Evolutionary conservation across 176 grass and related monocot genomes (phyloP).

Genomic region (Metroxylon sagu): DNA sequence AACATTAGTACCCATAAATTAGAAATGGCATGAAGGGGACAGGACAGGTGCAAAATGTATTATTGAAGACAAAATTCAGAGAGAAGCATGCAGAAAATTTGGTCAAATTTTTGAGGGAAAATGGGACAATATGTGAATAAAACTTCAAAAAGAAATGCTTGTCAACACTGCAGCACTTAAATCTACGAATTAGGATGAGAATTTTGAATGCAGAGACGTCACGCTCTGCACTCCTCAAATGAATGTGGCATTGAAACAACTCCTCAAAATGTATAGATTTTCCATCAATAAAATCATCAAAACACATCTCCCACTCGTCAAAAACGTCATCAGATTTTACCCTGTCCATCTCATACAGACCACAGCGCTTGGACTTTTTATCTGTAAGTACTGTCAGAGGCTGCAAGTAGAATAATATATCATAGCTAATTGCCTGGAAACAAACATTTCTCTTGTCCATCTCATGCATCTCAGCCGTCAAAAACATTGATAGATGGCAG

Average conservation of each 20-base stretch:
- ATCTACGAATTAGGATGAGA: no score
- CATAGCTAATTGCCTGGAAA: neutral
- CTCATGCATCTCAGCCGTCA: no score
- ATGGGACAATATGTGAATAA: no score
- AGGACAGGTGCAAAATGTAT: neutral
- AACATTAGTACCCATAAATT: no score
- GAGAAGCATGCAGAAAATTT: no score
- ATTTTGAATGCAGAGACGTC: no score
- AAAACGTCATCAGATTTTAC: constrained; percentile 13
- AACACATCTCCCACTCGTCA: constrained; percentile 9
- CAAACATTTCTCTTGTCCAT: neutral
- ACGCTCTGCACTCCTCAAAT: neutral
- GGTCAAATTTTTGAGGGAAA: no score
- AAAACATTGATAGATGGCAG: no score
- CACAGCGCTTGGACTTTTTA: constrained; percentile 13
- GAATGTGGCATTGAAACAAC: constrained; percentile 11
- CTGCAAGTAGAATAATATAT: neutral
- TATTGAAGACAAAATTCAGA: neutral
- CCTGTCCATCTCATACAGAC: constrained; percentile 9
- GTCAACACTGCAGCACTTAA: no score
- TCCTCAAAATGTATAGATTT: constrained; percentile 1
- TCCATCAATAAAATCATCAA: constrained; percentile 8
- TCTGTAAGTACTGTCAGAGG: constrained; percentile 1
- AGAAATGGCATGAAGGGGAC: no score
- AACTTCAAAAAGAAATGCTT: no score